Base-by-base conservation (phyloP, 1,284 basidiomycete species). In the Marasmius sp. region DNA sequence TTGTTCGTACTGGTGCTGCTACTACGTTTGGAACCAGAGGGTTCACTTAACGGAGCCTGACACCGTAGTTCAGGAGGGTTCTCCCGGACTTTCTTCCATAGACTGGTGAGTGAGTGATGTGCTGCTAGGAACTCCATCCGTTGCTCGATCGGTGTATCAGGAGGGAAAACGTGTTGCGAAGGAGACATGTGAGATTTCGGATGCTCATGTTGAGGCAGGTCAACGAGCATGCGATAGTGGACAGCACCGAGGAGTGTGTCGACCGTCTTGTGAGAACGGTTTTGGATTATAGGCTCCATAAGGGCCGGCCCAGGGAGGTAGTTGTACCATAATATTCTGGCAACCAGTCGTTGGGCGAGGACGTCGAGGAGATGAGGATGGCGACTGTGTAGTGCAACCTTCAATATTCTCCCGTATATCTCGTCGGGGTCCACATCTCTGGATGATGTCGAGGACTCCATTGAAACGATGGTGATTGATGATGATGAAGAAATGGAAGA, bases 181-280 rank as follows among this genome's bases (percentile, higher is more conserved):
- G 16, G 58, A 9, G 27, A 58, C 43, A 51, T 60, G 10, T 51
- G 49, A 11, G 50, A 20, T n/a, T 57, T 45, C 12, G 27, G 38
- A 6, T 43, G 27, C 34, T 53, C 51, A 2, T 45, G 22, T 22
- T 60, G 59, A 16, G 62, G 62, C 61, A 75, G 64, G 41, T 71
- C 70, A 36, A 79, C 66, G 43, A 82, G 70, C 58, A 78, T 74
- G 58, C 74, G 73, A 65, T 81, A 82, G 63, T 77, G 76, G 2
- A 70, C 66, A 20, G 77, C 75, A 7, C 79, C 79, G 20, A 68
- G 71, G 5, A 81, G 65, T 36, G 59, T 63, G 22, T 52, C 50
- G 8, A 63, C 39, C 11, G 56, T 37, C 50, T 60, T 59, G 54
- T 63, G 62, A 18, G 51, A 18, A 38, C 61, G 45, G 47, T 63